Evolutionary conservation across 2,329 filamentous ascomycete genomes (phyloP).

Genomic region (Rutstroemia sp.): DNA sequence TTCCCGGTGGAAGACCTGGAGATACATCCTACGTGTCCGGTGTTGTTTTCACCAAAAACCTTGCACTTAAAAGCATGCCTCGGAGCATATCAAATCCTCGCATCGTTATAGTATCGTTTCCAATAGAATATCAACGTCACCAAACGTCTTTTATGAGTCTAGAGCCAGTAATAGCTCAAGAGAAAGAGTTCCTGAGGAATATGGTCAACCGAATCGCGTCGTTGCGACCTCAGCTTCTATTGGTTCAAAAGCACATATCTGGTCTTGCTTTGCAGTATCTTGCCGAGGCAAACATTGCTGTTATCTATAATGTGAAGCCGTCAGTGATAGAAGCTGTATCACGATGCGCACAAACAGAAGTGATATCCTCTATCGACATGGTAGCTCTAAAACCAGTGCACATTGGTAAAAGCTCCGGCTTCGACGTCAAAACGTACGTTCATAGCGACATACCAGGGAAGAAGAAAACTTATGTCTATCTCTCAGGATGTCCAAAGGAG

Average conservation of each 20-base stretch:
- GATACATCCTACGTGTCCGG: constrained; percentile 97
- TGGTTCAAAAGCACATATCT: constrained; percentile 91
- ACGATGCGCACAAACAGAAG: constrained; percentile 81
- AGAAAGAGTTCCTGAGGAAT: constrained; percentile 86
- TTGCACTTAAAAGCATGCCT: constrained; percentile 94
- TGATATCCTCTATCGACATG: constrained; percentile 94
- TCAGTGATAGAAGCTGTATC: constrained; percentile 94
- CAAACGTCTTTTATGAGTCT: constrained; percentile 96
- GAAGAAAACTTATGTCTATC: constrained; percentile 93
- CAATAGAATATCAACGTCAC: constrained; percentile 91
- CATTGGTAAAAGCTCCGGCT: constrained; percentile 74
- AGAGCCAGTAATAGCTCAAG: constrained; percentile 92
- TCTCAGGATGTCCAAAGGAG: constrained; percentile 83
- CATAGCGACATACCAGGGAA: constrained; percentile 64
- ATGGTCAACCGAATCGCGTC: constrained; percentile 87
- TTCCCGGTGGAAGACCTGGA: constrained; percentile 79
- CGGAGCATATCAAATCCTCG: constrained; percentile 76
- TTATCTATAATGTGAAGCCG: constrained; percentile 93
- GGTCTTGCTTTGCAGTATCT: constrained; percentile 85
- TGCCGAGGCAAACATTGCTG: constrained; percentile 81
- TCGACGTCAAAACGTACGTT: constrained; percentile 94
- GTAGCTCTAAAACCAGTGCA: constrained; percentile 67
- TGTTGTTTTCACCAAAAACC: constrained; percentile 93
- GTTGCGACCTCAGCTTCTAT: constrained; percentile 72
- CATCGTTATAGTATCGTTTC: constrained; percentile 88